These are phyloP conservation scores for Chrysosphaeria jannelii DNA, from an alignment of 2,329 filamentous ascomycete species.

Conservation along the genomic window DNA sequence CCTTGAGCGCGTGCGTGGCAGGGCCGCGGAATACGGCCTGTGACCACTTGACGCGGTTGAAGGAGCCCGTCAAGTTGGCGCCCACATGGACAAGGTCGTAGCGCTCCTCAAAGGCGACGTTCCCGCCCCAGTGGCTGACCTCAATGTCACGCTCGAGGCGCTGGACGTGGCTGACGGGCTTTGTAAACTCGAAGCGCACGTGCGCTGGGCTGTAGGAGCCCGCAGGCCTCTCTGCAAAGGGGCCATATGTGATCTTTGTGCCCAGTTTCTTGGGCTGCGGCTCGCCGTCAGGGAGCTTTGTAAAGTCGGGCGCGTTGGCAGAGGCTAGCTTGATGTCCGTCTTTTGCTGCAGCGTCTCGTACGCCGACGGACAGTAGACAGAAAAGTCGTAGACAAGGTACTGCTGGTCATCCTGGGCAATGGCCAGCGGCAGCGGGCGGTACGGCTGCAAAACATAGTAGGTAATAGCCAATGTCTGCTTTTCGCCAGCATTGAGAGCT, in stretches of 20 bases:
- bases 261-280: slow-evolving; percentile 54
- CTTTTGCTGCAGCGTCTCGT: slow-evolving; percentile 75
- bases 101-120: slow-evolving; percentile 78
- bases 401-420: slow-evolving; percentile 64
- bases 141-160: slow-evolving; percentile 73
- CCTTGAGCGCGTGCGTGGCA: slow-evolving; percentile 48
- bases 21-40: slow-evolving; percentile 45
- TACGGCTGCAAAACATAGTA: slow-evolving; percentile 61
- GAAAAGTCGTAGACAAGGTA: slow-evolving; percentile 68
- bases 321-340: slow-evolving; percentile 79
- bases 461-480: slow-evolving; percentile 66
- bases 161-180: slow-evolving; percentile 55
- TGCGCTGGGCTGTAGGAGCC: slow-evolving; percentile 41
- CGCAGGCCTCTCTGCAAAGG: slow-evolving; percentile 54
- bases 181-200: slow-evolving; percentile 86
- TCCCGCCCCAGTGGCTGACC: slow-evolving; percentile 94
- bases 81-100: slow-evolving; percentile 72
- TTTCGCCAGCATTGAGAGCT: slow-evolving; percentile 42
- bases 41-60: slow-evolving; percentile 51
- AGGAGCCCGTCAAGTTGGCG: slow-evolving; percentile 42
- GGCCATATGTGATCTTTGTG: slow-evolving; percentile 63
- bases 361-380: slow-evolving; percentile 57
- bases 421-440: slow-evolving; percentile 46
- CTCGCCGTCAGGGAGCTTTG: slow-evolving; percentile 21
- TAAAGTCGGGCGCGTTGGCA: slow-evolving; percentile 58